These are phyloP conservation scores for Rhizopus microsporus DNA, from an alignment of 371 early-diverging fungal genomes.

Conservation along the genomic window DNA sequence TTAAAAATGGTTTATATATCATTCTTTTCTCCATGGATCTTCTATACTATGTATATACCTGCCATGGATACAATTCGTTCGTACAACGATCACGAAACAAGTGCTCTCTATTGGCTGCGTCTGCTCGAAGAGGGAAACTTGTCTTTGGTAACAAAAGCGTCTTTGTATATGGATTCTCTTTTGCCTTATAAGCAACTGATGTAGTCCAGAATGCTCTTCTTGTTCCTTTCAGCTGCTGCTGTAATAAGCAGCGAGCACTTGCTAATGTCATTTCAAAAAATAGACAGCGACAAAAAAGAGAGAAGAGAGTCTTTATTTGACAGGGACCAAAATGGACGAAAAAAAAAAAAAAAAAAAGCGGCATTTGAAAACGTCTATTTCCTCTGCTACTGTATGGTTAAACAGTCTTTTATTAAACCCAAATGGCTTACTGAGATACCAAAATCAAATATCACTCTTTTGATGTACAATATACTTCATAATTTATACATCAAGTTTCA, in stretches of 20 bases:
- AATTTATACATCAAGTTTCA: too few relatives aligned
- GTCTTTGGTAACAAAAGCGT: constrained; percentile 78
- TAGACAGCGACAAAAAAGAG: neutral
- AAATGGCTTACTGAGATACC: too few relatives aligned
- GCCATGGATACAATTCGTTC: constrained; percentile 75
- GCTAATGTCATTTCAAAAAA: constrained; percentile 2
- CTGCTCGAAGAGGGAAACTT: constrained; percentile 70
- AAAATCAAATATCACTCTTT: too few relatives aligned
- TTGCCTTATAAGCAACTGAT: constrained; percentile 13
- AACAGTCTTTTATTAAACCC: too few relatives aligned
- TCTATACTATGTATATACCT: constrained; percentile 40
- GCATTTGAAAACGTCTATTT: neutral
- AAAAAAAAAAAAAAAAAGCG: neutral
- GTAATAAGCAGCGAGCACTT: neutral
- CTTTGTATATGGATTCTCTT: constrained; percentile 50
- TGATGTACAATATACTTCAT: too few relatives aligned
- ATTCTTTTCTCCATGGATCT: neutral
- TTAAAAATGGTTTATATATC: constrained; percentile 1
- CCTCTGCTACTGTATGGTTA: too few relatives aligned
- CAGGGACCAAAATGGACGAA: neutral
- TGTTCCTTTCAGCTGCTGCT: neutral
- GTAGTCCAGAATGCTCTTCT: constrained; percentile 1
- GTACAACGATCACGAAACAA: constrained; percentile 67
- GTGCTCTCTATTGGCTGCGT: constrained; percentile 65
- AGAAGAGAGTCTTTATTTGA: constrained; percentile 2